Base-by-base conservation (phyloP, 768 basidiomycete genomes). In the Mycena epipterygia region DNA sequence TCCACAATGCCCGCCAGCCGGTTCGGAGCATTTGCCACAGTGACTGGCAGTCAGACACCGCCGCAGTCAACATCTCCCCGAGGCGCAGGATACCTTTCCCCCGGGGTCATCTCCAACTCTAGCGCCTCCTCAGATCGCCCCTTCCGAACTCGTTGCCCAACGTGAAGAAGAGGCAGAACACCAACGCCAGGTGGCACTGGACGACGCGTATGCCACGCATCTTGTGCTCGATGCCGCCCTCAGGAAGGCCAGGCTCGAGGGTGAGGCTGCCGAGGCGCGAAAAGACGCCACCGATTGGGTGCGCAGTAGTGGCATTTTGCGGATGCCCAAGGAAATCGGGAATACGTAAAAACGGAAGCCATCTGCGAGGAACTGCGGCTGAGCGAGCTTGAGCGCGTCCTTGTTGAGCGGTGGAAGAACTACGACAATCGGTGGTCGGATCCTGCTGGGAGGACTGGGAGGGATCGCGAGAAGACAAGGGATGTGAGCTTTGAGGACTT, bases 271-370 rank as follows among this genome's bases (percentile, higher is more conserved):
- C 23, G 84, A 87, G 52, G 84, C 84, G 16, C 79, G 81, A n/a
- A 78, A 77, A 51, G 87, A 86, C 32, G 90, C 90, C 75, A 82
- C 88, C 60, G 86, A 85, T 17, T 91, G 90, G 88, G 90, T 91
- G 2, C 84, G 87, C 12, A 85, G 83, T 12, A 90, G 90, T 29
- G 89, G 89, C 3, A 76, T 88, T 25, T 81, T 91, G 33, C 84
- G 89, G 87, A 89, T 74, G 79, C 79, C 39, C 71, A 80, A 13
- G 89, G 89, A 11, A 82, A 79, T 59, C 82, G 88, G 48, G 89
- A 91, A 75, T 79, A 78, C 73, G 81, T 73, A n/a, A 84, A 88
- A 55, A 91, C 89, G 3, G 81, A 85, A 67, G 77, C 76, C 14
- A 82, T 91, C 30, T 79, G 85, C 17, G 81, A 80, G 44, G 89